Evolutionary conservation across 2,329 filamentous ascomycete genomes (phyloP), one percentile per base, ranked within the genome.

Genomic region (Hymenoscyphus linearis): DNA sequence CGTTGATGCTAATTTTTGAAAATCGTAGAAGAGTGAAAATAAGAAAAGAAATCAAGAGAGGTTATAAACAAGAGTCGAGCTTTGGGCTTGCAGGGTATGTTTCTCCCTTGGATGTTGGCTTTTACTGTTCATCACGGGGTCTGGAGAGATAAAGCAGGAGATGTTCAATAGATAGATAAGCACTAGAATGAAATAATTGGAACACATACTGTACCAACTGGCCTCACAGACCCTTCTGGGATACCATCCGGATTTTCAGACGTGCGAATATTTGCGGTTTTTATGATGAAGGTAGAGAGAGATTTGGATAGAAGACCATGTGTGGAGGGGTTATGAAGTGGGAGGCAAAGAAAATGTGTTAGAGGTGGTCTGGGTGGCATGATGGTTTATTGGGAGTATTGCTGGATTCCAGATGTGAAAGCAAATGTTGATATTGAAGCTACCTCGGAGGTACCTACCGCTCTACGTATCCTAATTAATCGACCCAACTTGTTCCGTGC

Each of bases 341-440:
- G 88, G 57, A 93, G 78, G 73, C 86, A 90, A 54, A 93, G 78
- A 71, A 93, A 93, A 74, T 93, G 90, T 3, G 89, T 93, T 26
- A 86, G 79, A 12, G 76, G 74, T 62, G 70, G 68, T 31, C 60
- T 62, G 4, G 65, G 64, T 16, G 63, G 61, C 64, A 66, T 65
- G 16, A 10, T 36, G 10, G 14, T 34, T 35, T n/a, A 18, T 40
- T 18, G 16, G 16, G 1, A 13, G 14, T 3, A 40, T 40, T 31
- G 31, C 1, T 31, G 2, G 5, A 16, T 40, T 44, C 16, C n/a
- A 18, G 37, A 18, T n/a, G 10, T 18, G 37, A 14, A 7, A 6
- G n/a, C n/a, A 7, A 18, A n/a, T 40, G 16, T 40, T 40, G 13
- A 40, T 40, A 16, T 40, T 18, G 6, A 9, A 40, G 37, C 16